Base-by-base conservation (phyloP, 2,329 filamentous ascomycete species). In the Zymoseptoria crescenta region DNA sequence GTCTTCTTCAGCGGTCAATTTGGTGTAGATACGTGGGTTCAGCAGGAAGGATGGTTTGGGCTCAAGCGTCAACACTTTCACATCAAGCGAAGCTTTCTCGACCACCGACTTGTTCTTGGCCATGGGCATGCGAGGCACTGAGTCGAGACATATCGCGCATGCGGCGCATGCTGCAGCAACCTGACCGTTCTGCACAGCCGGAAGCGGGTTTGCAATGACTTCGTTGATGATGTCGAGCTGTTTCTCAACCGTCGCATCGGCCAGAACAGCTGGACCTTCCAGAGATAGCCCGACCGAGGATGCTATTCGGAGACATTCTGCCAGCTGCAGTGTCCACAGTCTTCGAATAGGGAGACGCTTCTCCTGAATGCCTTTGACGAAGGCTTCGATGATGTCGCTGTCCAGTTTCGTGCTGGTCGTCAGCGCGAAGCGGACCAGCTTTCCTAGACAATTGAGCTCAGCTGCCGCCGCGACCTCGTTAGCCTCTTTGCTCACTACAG, bases 1-100 rank as follows among this genome's bases (percentile, higher is more conserved):
- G 67, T 99, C 94, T 56, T 92, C 88, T 58, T 87, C 85, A 0
- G 80, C 76, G 1, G 81, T 80, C 24, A 96, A 69, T 70, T 96
- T 96, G 45, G 87, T 86, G 74, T 94, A 97, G 4, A 96, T 84
- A 62, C 89, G 87, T 35, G 88, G 82, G 68, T 89, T 96, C 5
- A 97, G 80, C 20, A 97, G 77, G 72, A 96, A 94, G 0, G 93
- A 96, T 13, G 89, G 86, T 72, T 96, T 96, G 0, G 89, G 86
- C n/a, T 87, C 85, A 45, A 86, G 73, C 1, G 81, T 80, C 60
- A 96, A 79, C 9, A 84, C 84, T 66, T 90, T 85, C 54, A 85
- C 82, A 24, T 81, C 73, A 27, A 91, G 75, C 29, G 83, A 78
- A 24, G 83, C 80, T 67, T 85, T 86, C 68, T 88, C 87, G 21